Evolutionary conservation across 352 stramenopile genomes (phyloP).

Genomic region (Phytopythium boreale): DNA sequence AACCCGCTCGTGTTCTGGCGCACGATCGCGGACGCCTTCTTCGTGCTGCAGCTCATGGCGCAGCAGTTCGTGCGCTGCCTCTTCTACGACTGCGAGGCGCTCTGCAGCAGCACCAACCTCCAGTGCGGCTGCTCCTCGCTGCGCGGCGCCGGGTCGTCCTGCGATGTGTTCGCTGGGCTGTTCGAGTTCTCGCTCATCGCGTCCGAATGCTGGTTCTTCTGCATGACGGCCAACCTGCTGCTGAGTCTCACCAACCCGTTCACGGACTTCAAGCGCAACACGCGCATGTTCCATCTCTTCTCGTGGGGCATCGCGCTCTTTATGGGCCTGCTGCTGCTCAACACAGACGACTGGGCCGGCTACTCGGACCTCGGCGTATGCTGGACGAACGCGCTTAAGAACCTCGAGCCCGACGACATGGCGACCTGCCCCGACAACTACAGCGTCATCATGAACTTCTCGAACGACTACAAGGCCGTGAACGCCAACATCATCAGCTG

Average conservation of each 20-base stretch:
- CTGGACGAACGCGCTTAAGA: constrained; percentile 84
- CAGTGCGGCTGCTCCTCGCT: constrained; percentile 75
- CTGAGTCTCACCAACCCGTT: constrained; percentile 90
- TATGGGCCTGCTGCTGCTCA: constrained; percentile 69
- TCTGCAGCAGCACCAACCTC: constrained; percentile 62
- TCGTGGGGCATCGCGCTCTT: constrained; percentile 68
- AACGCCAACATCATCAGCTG: constrained; percentile 87
- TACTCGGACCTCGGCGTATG: constrained; percentile 86
- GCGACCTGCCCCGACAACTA: constrained; percentile 18
- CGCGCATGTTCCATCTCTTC: constrained; percentile 79
- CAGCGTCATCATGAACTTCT: constrained; percentile 70
- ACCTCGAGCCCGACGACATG: constrained; percentile 37
- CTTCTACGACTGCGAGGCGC: constrained; percentile 76
- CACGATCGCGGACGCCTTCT: constrained; percentile 81
- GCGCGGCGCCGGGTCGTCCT: constrained; percentile 42
- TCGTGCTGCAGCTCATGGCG: constrained; percentile 76
- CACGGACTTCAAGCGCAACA: constrained; percentile 89
- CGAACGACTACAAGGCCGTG: constrained; percentile 60
- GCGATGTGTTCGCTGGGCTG: constrained; percentile 70
- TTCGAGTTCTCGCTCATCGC: constrained; percentile 86
- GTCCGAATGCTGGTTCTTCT: constrained; percentile 88
- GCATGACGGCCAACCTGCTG: constrained; percentile 86
- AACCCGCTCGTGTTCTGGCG: constrained; percentile 89
- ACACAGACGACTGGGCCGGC: constrained; percentile 67
- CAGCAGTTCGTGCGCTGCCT: constrained; percentile 81